Conservation (phyloP, 129 eudicot species). For the Escallonia rubra region DNA sequence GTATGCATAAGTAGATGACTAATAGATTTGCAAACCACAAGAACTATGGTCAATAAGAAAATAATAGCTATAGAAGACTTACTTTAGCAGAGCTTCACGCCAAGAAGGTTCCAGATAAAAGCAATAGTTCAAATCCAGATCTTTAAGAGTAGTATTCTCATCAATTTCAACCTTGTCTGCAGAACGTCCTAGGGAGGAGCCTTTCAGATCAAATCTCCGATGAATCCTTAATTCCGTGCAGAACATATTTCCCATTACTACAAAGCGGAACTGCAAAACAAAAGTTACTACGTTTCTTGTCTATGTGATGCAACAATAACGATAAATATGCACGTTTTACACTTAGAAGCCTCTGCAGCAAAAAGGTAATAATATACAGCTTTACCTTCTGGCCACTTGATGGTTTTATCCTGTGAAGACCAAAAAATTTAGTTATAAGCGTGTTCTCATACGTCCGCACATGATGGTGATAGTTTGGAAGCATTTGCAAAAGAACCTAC, state of each 20-base stretch:
- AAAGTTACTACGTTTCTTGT: not conserved
- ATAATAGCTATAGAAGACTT: conserved; percentile 26
- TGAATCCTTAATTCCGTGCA: conserved; percentile 98
- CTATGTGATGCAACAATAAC: not conserved
- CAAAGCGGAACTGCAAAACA: conserved; percentile 81
- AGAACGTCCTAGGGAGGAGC: conserved; percentile 91
- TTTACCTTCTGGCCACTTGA: conserved; percentile 94
- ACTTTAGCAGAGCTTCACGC: conserved; percentile 72
- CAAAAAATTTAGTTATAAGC: conserved; percentile 87
- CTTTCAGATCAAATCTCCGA: conserved; percentile 86
- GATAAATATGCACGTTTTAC: not conserved
- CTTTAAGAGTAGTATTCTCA: conserved; percentile 91
- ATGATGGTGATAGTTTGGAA: conserved; percentile 80
- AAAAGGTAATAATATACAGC: not conserved
- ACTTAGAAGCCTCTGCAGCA: not conserved
- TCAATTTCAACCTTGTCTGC: conserved; percentile 88
- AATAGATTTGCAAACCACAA: too few relatives aligned
- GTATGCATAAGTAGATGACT: not conserved
- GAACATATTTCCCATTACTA: conserved; percentile 99
- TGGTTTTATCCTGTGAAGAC: conserved; percentile 90
- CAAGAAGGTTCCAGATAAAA: conserved; percentile 93
- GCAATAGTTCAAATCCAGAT: conserved; percentile 85
- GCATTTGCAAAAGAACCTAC: conserved; percentile 94
- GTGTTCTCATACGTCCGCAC: conserved; percentile 82
- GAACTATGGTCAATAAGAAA: not conserved